phyloP scores from a whole-genome alignment of 352 stramenopile genomes.

The Globisporangium paddicum region DNA sequence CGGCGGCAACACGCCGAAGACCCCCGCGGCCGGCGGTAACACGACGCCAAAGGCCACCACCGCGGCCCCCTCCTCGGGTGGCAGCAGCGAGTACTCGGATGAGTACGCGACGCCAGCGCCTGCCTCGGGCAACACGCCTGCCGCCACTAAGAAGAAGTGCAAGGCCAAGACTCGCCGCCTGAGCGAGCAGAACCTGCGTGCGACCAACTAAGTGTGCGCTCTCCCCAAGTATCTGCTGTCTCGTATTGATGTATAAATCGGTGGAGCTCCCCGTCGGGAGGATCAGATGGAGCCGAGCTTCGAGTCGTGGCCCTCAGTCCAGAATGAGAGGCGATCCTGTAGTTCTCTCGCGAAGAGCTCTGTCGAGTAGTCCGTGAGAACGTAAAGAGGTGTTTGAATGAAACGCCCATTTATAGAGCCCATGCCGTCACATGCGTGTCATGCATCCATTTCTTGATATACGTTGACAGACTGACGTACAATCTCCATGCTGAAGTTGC shows the following conservation, averaged over 20 bases:
- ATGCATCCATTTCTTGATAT: no score
- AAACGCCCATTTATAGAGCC: neutral
- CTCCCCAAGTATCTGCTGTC: neutral
- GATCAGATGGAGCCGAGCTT: neutral
- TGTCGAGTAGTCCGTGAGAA: neutral
- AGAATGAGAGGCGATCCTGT: neutral
- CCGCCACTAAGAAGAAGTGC: slow-evolving; percentile 10
- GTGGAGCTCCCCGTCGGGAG: neutral
- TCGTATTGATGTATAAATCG: slow-evolving; percentile 1
- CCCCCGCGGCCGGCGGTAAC: slow-evolving; percentile 3
- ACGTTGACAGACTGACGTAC: no score
- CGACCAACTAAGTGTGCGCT: neutral
- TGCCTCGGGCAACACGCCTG: slow-evolving; percentile 2
- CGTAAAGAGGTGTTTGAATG: neutral
- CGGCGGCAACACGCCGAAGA: neutral
- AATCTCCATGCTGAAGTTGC: no score
- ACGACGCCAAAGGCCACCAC: neutral
- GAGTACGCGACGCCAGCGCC: slow-evolving; percentile 11
- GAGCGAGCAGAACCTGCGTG: slow-evolving; percentile 1
- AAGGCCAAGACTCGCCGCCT: slow-evolving; percentile 8
- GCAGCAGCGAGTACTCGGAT: slow-evolving; percentile 9
- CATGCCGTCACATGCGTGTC: no score
- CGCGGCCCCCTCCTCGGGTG: neutral
- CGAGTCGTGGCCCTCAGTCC: neutral
- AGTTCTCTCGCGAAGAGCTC: neutral